phyloP scores from a whole-genome alignment of 257 asterid species.

The Knoxia roxburghii region DNA sequence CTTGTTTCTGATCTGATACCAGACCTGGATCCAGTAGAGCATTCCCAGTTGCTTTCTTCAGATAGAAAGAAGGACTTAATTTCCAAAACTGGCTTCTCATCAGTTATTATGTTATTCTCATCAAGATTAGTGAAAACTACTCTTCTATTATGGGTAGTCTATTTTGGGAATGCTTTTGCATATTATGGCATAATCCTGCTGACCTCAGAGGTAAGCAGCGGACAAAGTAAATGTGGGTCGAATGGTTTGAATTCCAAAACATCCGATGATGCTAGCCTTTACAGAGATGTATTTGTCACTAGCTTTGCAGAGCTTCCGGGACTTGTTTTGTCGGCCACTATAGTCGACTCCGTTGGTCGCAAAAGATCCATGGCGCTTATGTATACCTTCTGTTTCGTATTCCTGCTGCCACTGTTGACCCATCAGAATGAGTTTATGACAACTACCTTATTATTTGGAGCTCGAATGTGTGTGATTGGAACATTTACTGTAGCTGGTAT shows the following conservation, averaged over 20 bases:
- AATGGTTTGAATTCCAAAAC: conserved; percentile 16
- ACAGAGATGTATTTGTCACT: conserved; percentile 52
- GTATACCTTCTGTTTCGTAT: conserved; percentile 35
- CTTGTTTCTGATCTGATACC: conserved; percentile 37
- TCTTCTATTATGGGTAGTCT: conserved; percentile 55
- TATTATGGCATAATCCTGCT: conserved; percentile 72
- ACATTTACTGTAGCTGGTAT: conserved; percentile 44
- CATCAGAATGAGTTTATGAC: conserved; percentile 46
- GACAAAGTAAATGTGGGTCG: conserved; percentile 37
- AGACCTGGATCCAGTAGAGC: conserved; percentile 23
- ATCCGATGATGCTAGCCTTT: conserved; percentile 36
- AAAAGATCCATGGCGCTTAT: conserved; percentile 54
- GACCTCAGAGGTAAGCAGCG: conserved; percentile 68
- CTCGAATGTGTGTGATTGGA: conserved; percentile 59
- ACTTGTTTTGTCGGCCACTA: conserved; percentile 45
- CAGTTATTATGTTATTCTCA: conserved; percentile 41
- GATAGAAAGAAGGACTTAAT: conserved; percentile 7
- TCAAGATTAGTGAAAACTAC: conserved; percentile 39
- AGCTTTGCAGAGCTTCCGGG: conserved; percentile 92
- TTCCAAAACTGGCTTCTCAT: conserved; percentile 32
- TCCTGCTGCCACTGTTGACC: conserved; percentile 49
- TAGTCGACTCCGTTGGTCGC: conserved; percentile 66
- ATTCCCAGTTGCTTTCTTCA: conserved; percentile 25
- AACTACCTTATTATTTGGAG: conserved; percentile 51
- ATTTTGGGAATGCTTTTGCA: conserved; percentile 54